phyloP scores from a whole-genome alignment of 352 stramenopile genomes.

The Pythium angustatum region DNA sequence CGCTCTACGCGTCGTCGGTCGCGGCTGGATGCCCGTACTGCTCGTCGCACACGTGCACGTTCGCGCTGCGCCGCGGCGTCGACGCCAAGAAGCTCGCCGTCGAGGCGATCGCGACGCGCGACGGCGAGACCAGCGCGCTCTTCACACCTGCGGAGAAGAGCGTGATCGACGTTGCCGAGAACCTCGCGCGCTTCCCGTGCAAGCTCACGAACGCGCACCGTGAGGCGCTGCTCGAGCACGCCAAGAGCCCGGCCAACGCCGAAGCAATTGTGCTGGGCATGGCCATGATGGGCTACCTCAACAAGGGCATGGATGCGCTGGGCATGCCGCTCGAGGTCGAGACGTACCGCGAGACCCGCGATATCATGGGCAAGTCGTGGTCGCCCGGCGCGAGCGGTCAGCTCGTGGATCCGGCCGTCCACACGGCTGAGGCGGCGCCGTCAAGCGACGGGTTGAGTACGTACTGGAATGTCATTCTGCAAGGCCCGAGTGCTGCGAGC shows the following conservation, averaged over 20 bases:
- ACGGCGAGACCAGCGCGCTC: slow-evolving; percentile 4
- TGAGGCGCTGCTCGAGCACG: slow-evolving; percentile 3
- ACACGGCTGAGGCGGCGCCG: slow-evolving; percentile 17
- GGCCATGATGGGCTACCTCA: slow-evolving; percentile 30
- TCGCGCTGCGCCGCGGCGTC: slow-evolving; percentile 21
- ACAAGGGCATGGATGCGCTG: slow-evolving; percentile 29
- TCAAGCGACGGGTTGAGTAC: slow-evolving; percentile 10
- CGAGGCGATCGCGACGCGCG: slow-evolving; percentile 3
- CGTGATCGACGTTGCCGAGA: slow-evolving; percentile 24
- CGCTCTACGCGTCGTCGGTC: slow-evolving; percentile 26
- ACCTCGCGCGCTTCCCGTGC: slow-evolving; percentile 21
- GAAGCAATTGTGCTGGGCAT: slow-evolving; percentile 21
- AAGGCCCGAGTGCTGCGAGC: slow-evolving; percentile 18
- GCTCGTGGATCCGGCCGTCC: slow-evolving; percentile 19
- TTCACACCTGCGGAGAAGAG: slow-evolving; percentile 20
- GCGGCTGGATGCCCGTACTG: slow-evolving; percentile 25
- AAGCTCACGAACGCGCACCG: slow-evolving; percentile 29
- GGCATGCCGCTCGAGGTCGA: slow-evolving; percentile 28
- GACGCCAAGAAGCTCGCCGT: slow-evolving; percentile 20
- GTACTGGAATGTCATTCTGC: slow-evolving; percentile 14
- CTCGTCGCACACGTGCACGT: slow-evolving; percentile 29
- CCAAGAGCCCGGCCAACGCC: slow-evolving; percentile 12
- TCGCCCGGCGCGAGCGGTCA: slow-evolving; percentile 11
- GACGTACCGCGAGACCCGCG: slow-evolving; percentile 28
- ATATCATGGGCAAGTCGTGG: slow-evolving; percentile 22